phyloP scores from a whole-genome alignment of 371 early-diverging fungal species.

The Parasitella parasitica region DNA sequence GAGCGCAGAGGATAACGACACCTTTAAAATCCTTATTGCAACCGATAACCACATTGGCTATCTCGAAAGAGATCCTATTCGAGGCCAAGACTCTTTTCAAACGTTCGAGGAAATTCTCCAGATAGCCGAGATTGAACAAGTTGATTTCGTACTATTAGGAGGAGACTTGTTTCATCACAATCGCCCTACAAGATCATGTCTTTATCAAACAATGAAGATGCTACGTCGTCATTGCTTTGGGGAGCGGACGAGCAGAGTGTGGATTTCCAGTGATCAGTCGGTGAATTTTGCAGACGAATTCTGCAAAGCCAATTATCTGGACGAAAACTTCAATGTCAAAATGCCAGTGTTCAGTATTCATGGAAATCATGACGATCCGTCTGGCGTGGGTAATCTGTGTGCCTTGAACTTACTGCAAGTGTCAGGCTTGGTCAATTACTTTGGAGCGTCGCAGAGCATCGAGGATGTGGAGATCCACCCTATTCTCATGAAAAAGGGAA shows the following conservation, averaged over 20 bases:
- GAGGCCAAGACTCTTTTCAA: conserved; percentile 89
- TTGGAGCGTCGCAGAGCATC: conserved; percentile 79
- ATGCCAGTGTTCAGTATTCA: conserved; percentile 97
- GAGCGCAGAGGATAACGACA: not conserved
- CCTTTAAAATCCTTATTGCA: conserved; percentile 69
- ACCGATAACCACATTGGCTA: conserved; percentile 99
- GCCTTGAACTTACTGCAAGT: conserved; percentile 87
- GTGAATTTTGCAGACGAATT: conserved; percentile 72
- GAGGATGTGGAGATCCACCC: conserved; percentile 83
- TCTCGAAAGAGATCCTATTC: conserved; percentile 91
- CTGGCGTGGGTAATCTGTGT: conserved; percentile 80
- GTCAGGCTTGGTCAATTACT: conserved; percentile 93
- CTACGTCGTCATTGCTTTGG: conserved; percentile 88
- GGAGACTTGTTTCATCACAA: conserved; percentile 99
- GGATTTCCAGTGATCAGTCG: conserved; percentile 74
- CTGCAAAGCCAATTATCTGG: conserved; percentile 79
- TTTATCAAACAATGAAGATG: conserved; percentile 77
- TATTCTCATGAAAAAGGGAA: conserved; percentile 83
- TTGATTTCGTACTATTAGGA: conserved; percentile 95
- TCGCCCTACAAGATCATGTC: conserved; percentile 86
- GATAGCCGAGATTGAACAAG: conserved; percentile 72
- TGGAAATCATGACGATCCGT: conserved; percentile 99
- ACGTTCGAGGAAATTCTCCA: conserved; percentile 95
- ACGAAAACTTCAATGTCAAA: conserved; percentile 86
- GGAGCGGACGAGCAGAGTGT: conserved; percentile 68